Evolutionary conservation across 2,329 filamentous ascomycete species (phyloP).

Genomic region (Xylaria sp.): DNA sequence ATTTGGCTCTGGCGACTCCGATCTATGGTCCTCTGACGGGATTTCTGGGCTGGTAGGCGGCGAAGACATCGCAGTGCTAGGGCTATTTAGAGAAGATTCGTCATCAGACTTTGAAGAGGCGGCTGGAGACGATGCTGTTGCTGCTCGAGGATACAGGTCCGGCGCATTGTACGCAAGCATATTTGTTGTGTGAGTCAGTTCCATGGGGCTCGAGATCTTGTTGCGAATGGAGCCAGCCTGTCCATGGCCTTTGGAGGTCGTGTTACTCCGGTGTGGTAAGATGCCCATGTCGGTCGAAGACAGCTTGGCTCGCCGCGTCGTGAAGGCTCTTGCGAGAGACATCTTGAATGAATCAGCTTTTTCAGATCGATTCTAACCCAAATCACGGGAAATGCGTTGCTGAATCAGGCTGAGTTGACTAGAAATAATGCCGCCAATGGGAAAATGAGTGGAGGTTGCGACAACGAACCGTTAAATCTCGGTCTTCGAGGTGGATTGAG

Average conservation of each 20-base stretch:
- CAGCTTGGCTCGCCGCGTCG: constrained; percentile 69
- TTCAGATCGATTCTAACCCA: not conserved
- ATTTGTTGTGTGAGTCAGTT: constrained; percentile 92
- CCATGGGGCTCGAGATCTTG: constrained; percentile 87
- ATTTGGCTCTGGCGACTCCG: constrained; percentile 65
- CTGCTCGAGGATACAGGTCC: constrained; percentile 66
- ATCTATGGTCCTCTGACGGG: constrained; percentile 58
- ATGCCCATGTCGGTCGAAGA: constrained; percentile 49
- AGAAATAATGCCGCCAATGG: not conserved
- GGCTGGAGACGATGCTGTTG: constrained; percentile 58
- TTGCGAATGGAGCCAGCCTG: constrained; percentile 57
- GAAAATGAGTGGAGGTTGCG: not conserved
- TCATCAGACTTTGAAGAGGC: constrained; percentile 62
- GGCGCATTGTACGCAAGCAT: constrained; percentile 95
- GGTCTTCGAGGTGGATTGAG: not conserved
- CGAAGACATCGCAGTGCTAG: constrained; percentile 61
- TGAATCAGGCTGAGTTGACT: not conserved
- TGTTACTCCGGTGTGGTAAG: constrained; percentile 56
- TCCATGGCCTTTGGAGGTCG: constrained; percentile 50
- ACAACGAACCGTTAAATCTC: not conserved
- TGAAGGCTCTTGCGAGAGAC: constrained; percentile 74
- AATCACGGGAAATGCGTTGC: not conserved
- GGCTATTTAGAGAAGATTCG: constrained; percentile 72
- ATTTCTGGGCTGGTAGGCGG: constrained; percentile 73
- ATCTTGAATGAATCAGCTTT: constrained; percentile 45